Evolutionary conservation across 805 yeast species (phyloP).

Genomic region (Suhomyces faveliae): DNA sequence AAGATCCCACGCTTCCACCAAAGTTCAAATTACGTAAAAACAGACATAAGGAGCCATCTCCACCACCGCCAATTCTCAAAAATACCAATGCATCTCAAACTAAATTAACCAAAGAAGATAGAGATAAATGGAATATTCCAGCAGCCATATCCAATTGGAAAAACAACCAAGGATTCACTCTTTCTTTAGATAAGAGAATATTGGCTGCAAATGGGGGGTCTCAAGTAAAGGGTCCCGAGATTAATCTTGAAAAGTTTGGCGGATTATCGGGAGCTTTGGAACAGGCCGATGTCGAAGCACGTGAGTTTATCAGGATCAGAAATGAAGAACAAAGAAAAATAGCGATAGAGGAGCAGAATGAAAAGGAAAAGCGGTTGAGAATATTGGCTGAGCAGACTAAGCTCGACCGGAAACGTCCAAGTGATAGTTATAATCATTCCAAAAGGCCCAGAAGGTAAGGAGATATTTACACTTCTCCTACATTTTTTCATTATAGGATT

Average conservation of each 20-base stretch:
- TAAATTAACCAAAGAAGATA: slow-evolving; percentile 67
- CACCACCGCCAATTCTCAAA: slow-evolving; percentile 62
- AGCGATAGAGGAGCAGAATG: slow-evolving; percentile 24
- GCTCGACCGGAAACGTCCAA: slow-evolving; percentile 9
- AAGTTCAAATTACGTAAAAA: slow-evolving; percentile 70
- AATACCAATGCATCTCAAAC: slow-evolving; percentile 44
- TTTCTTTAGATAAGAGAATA: slow-evolving; percentile 74
- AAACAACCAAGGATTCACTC: slow-evolving; percentile 85
- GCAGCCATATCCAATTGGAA: slow-evolving; percentile 94
- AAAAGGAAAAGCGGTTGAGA: slow-evolving; percentile 28
- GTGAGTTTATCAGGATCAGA: slow-evolving; percentile 26
- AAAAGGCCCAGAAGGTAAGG: slow-evolving; percentile 12
- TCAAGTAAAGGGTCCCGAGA: slow-evolving; percentile 37
- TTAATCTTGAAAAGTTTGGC: slow-evolving; percentile 57
- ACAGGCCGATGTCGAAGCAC: slow-evolving; percentile 27
- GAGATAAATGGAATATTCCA: slow-evolving; percentile 82
- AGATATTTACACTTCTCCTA: no score
- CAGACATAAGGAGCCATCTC: slow-evolving; percentile 60
- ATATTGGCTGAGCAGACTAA: slow-evolving; percentile 29
- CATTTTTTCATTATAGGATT: no score
- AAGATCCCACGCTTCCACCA: slow-evolving; percentile 87
- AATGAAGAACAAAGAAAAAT: slow-evolving; percentile 26
- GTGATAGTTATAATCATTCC: slow-evolving; percentile 5
- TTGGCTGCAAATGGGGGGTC: slow-evolving; percentile 35
- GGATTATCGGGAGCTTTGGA: slow-evolving; percentile 70